Evolutionary conservation across 2,329 filamentous ascomycete genomes (phyloP).

Genomic region (Epichloe aotearoae): DNA sequence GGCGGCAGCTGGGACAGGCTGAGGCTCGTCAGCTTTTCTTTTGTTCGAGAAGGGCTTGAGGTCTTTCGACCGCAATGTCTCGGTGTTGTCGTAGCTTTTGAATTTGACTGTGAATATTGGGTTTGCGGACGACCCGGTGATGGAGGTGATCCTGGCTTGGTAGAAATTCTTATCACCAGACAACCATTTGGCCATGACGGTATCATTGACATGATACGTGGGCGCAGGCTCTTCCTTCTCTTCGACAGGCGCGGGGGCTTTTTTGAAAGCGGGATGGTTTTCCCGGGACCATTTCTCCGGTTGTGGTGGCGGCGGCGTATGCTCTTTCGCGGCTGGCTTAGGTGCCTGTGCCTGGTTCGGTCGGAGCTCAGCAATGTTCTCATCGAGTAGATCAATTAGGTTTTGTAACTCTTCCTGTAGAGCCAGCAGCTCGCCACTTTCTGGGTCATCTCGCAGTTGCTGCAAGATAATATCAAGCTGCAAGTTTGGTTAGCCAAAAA

Average conservation of each 20-base stretch:
- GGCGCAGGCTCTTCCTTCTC: constrained; percentile 42
- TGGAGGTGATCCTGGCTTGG: constrained; percentile 80
- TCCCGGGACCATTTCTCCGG: constrained; percentile 68
- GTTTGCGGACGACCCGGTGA: constrained; percentile 81
- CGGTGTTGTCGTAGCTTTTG: constrained; percentile 76
- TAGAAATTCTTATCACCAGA: constrained; percentile 86
- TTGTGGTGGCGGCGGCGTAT: constrained; percentile 31
- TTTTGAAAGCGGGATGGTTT: constrained; percentile 65
- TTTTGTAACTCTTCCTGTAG: constrained; percentile 72
- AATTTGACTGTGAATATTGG: constrained; percentile 94
- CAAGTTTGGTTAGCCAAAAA: constrained; percentile 9
- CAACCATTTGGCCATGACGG: constrained; percentile 78
- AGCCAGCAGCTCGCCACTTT: constrained; percentile 62
- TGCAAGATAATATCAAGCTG: constrained; percentile 67
- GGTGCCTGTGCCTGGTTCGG: constrained; percentile 28
- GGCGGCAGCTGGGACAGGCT: constrained; percentile 32
- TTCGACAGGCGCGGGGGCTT: constrained; percentile 24
- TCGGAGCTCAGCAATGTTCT: constrained; percentile 69
- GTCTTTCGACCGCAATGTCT: constrained; percentile 70
- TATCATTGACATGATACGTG: constrained; percentile 77
- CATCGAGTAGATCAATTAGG: constrained; percentile 67
- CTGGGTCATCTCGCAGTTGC: constrained; percentile 67
- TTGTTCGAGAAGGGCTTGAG: constrained; percentile 71
- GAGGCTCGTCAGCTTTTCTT: constrained; percentile 71
- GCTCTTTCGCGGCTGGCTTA: constrained; percentile 30